Percentiles rank a stretch among this genome's conserved stretches.
Conservation (phyloP, 768 basidiomycete genomes). For the Hemileccinum rubropunctum region DNA sequence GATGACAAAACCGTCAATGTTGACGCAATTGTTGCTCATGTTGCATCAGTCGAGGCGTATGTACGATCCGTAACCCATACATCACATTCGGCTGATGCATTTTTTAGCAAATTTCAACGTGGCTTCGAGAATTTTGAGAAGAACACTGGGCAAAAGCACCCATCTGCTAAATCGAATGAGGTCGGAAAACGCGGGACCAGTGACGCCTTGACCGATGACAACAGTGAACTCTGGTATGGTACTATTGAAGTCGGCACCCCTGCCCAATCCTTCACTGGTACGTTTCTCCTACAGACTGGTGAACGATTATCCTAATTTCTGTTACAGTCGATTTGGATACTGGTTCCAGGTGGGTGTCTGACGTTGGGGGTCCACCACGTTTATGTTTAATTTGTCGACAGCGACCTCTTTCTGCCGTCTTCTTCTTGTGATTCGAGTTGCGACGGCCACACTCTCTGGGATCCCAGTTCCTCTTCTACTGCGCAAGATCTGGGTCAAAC, state of each 20-base stretch:
- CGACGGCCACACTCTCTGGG: constrained; percentile 24
- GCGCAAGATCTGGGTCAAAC: constrained; percentile 17
- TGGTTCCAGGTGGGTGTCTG: constrained; percentile 10
- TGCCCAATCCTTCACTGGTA: background rate
- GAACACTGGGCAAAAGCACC: constrained; percentile 4
- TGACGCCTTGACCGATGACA: background rate
- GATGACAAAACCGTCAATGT: background rate
- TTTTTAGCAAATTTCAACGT: constrained; percentile 2
- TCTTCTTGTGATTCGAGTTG: constrained; percentile 18
- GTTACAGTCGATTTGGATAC: constrained; percentile 26
- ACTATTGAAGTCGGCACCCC: constrained; percentile 13
- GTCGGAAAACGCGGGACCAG: background rate
- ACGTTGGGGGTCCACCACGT: background rate
- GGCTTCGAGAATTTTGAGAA: constrained; percentile 1
- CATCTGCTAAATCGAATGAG: background rate
- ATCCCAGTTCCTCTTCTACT: constrained; percentile 24
- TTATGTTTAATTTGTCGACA: background rate
- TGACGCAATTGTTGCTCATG: constrained; percentile 7
- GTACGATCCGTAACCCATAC: background rate
- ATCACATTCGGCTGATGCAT: background rate
- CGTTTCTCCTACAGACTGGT: background rate
- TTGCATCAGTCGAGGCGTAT: constrained; percentile 2
- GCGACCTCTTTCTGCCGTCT: constrained; percentile 16
- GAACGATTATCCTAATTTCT: background rate
- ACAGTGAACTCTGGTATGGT: constrained; percentile 8